phyloP scores from a whole-genome alignment of 2,329 filamentous ascomycete species.

The Corinectria fuckeliana region DNA sequence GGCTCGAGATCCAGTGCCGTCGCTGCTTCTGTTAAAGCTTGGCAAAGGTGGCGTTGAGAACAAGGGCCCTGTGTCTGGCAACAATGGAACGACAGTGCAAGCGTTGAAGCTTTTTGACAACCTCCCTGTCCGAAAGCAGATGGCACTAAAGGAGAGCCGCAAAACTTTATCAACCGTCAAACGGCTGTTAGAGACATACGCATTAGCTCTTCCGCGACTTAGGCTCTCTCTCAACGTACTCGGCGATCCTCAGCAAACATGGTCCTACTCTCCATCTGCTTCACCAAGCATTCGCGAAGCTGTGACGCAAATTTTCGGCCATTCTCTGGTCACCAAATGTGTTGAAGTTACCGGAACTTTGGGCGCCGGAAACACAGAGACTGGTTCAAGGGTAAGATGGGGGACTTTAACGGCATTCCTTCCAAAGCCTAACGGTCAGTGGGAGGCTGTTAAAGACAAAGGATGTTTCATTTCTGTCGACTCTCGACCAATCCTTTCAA shows the following conservation, averaged over 20 bases:
- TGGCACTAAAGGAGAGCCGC: conserved; percentile 61
- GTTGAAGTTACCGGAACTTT: conserved; percentile 45
- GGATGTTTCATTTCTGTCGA: conserved; percentile 72
- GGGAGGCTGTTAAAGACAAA: conserved; percentile 50
- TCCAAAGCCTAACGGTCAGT: conserved; percentile 56
- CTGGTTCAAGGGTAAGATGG: not conserved
- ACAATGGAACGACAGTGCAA: conserved; percentile 73
- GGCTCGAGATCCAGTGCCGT: conserved; percentile 64
- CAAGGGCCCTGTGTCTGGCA: conserved; percentile 53
- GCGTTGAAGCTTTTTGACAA: conserved; percentile 64
- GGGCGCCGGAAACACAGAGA: not conserved
- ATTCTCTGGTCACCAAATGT: conserved; percentile 62
- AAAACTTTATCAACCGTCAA: conserved; percentile 66
- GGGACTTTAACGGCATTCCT: conserved; percentile 54
- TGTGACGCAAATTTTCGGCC: conserved; percentile 67
- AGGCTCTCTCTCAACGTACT: conserved; percentile 66
- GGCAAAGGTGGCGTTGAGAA: conserved; percentile 41
- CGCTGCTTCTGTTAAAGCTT: conserved; percentile 51
- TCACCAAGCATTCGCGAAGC: conserved; percentile 61
- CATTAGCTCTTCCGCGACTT: conserved; percentile 68
- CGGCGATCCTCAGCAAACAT: conserved; percentile 58
- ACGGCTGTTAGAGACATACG: conserved; percentile 67
- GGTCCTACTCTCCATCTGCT: conserved; percentile 66
- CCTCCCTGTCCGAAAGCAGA: conserved; percentile 69
- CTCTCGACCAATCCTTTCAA: conserved; percentile 65